phyloP scores from a whole-genome alignment of 2,329 filamentous ascomycete species.

The Fulvia fulva region DNA sequence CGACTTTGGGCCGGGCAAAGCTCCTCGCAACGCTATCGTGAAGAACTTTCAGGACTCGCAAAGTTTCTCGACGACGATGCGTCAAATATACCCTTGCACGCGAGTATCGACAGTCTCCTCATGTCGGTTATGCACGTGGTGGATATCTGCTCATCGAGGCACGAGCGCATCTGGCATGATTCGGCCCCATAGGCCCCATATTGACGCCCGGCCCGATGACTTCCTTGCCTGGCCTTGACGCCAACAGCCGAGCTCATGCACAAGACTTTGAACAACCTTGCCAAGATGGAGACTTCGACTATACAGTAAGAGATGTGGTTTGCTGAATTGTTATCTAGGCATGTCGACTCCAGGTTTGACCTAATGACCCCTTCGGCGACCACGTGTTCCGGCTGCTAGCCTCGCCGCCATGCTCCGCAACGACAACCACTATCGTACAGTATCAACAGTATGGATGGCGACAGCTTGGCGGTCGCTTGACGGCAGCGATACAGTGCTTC shows the following conservation, averaged over 20 bases:
- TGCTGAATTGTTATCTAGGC: background rate
- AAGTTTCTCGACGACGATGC: background rate
- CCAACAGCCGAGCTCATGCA: background rate
- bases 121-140: constrained; percentile 5
- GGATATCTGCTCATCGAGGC: background rate
- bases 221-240: background rate
- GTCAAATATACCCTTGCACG: background rate
- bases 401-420: background rate
- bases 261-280: constrained; percentile 3
- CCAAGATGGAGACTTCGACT: background rate
- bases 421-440: background rate
- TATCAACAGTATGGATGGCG: constrained; percentile 6
- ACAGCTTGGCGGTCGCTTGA: background rate
- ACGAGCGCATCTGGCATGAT: constrained; percentile 1
- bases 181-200: constrained; percentile 6
- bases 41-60: background rate
- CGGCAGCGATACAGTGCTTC: background rate
- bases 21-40: background rate
- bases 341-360: background rate
- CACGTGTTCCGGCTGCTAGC: background rate
- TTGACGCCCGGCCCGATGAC: background rate
- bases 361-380: background rate
- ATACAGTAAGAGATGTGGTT: background rate
- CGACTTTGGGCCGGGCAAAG: background rate
- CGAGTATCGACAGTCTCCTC: background rate